A percentile compares a stretch with the other conserved stretches of the same genome.
These are phyloP conservation scores for Fusarium anthophilum DNA, from an alignment of 2,329 filamentous ascomycete species.

Conservation along the genomic window DNA sequence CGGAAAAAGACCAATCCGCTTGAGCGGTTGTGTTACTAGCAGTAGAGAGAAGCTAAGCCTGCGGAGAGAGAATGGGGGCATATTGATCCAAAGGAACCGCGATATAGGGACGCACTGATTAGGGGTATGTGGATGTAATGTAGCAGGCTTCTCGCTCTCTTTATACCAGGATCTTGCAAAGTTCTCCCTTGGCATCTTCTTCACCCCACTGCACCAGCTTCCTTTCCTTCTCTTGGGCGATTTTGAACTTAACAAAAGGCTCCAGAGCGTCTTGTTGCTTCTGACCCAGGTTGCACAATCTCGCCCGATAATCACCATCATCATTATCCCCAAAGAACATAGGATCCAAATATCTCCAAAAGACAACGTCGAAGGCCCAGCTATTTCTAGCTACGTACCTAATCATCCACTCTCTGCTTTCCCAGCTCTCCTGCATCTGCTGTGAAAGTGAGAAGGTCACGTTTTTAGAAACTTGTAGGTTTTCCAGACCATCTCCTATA, in stretches of 20 bases:
- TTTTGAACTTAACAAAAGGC: not conserved
- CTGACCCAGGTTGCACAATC: not conserved
- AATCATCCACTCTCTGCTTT: not conserved
- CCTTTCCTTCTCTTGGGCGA: not conserved
- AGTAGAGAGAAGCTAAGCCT: not conserved
- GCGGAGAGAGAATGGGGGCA: fast-evolving
- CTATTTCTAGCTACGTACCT: not conserved
- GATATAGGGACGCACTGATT: fast-evolving
- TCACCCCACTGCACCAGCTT: not conserved
- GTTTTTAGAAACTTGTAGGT: not conserved
- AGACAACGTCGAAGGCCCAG: not conserved
- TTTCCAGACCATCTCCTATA: not conserved
- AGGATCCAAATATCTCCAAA: not conserved
- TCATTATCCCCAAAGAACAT: not conserved
- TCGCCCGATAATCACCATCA: not conserved
- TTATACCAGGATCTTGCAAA: not conserved
- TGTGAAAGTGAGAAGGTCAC: not conserved
- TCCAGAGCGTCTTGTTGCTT: not conserved
- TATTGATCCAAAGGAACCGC: not conserved
- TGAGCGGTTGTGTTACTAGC: not conserved
- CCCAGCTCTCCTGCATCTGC: not conserved
- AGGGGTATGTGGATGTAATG: too few relatives aligned
- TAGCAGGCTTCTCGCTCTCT: not conserved
- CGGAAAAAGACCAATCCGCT: not conserved
- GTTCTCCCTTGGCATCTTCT: not conserved